Conservation (phyloP, 2,329 filamentous ascomycete species). For the Pestalotiopsis sp. region DNA sequence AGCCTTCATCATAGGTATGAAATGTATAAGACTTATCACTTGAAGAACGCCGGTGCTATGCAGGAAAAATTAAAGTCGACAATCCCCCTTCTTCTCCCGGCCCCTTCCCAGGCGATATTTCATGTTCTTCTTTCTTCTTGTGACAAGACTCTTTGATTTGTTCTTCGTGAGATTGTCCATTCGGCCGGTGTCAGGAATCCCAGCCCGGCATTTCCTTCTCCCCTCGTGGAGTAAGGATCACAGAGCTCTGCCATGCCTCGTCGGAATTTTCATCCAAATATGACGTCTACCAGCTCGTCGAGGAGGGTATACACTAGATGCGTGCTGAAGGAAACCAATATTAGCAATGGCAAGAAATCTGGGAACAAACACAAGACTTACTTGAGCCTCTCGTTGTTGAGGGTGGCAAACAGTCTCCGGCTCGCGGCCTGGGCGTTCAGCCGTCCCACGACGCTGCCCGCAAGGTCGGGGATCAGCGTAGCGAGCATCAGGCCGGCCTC, state of each 20-base stretch:
- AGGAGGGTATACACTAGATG: conserved; percentile 73
- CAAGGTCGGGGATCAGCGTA: conserved; percentile 87
- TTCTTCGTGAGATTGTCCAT: background rate
- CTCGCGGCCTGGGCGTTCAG: conserved; percentile 90
- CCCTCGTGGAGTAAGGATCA: background rate
- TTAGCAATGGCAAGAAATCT: background rate
- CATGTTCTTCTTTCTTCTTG: background rate
- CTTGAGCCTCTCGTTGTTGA: conserved; percentile 93
- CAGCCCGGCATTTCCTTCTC: background rate
- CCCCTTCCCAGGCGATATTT: background rate
- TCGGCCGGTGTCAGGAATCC: background rate
- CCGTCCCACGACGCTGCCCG: conserved; percentile 89
- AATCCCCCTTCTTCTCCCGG: background rate
- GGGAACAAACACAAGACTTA: conserved; percentile 42
- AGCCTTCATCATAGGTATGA: background rate
- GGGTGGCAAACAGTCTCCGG: conserved; percentile 82
- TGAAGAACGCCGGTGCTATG: conserved; percentile 8
- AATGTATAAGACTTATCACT: background rate
- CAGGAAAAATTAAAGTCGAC: background rate
- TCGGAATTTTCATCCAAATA: conserved; percentile 54
- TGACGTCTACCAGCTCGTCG: conserved; percentile 68
- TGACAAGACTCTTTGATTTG: background rate
- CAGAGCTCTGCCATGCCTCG: background rate
- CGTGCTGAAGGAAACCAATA: conserved; percentile 45
- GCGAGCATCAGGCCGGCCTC: conserved; percentile 90